A percentile compares a stretch with the other conserved stretches of the same genome.
These are phyloP conservation scores for Emmonsiellopsis sp. DNA, from an alignment of 2,329 filamentous ascomycete species.

Conservation along the genomic window DNA sequence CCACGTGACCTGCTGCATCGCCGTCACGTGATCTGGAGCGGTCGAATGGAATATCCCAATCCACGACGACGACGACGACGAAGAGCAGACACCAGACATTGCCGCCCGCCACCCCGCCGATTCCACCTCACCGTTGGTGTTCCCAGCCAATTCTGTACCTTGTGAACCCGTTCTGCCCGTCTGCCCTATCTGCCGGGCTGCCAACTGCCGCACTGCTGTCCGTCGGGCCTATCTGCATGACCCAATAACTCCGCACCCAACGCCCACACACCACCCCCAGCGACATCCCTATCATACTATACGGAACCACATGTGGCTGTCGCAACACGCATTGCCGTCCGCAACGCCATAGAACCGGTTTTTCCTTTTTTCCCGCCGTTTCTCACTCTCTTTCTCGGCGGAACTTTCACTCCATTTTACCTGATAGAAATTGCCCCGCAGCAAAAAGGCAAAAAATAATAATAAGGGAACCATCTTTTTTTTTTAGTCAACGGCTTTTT, in stretches of 20 bases:
- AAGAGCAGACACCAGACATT: not conserved
- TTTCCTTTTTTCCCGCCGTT: not conserved
- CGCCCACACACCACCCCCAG: not conserved
- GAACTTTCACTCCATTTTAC: not conserved
- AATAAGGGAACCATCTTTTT: too few species aligned
- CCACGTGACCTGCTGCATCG: not conserved
- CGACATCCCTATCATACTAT: not conserved
- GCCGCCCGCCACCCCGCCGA: not conserved
- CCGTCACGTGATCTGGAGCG: not conserved
- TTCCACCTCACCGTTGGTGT: not conserved
- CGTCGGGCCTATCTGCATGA: slow-evolving; percentile 2
- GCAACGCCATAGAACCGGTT: not conserved
- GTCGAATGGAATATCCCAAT: not conserved
- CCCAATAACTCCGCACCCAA: not conserved
- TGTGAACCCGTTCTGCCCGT: not conserved
- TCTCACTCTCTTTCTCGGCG: not conserved
- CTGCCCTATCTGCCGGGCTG: not conserved
- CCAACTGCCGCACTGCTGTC: not conserved
- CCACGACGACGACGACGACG: not conserved
- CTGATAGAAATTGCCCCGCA: not conserved
- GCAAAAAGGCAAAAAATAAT: not conserved
- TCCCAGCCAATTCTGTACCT: not conserved
- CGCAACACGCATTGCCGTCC: not conserved
- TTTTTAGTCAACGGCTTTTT: not conserved
- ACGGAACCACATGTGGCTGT: not conserved